phyloP scores from a whole-genome alignment of 495 filamentous ascomycete genomes.

The Gamarada debralockiae region DNA sequence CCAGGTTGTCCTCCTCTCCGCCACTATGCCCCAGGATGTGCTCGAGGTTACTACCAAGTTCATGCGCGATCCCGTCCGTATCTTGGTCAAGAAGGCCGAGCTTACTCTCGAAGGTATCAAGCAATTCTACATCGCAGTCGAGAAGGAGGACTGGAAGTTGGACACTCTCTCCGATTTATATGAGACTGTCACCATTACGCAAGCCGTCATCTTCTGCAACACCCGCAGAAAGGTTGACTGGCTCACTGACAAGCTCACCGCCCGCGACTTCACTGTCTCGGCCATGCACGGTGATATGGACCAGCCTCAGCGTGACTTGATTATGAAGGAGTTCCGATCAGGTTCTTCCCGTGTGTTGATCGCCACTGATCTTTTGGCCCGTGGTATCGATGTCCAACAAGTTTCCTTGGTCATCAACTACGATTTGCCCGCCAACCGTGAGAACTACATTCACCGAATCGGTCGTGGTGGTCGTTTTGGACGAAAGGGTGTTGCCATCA shows the following conservation, averaged over 20 bases:
- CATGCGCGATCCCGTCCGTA: conserved; percentile 98
- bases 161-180: conserved; percentile 98
- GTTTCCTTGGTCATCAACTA: conserved; percentile 99
- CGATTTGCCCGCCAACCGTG: conserved; percentile 95
- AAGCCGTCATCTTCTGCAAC: conserved; percentile 99
- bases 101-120: conserved; percentile 99
- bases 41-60: conserved; percentile 99
- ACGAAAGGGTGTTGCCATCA: conserved; percentile 99
- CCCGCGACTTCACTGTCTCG: conserved; percentile 97
- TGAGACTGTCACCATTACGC: conserved; percentile 98
- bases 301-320: conserved; percentile 92
- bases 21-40: conserved; percentile 97
- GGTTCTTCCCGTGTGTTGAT: conserved; percentile 97
- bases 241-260: conserved; percentile 98
- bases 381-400: conserved; percentile 99
- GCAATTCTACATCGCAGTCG: conserved; percentile 99
- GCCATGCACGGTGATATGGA: conserved; percentile 99
- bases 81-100: conserved; percentile 99
- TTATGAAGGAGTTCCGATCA: conserved; percentile 99
- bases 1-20: conserved; percentile 95
- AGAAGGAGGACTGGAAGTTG: conserved; percentile 99
- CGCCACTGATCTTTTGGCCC: conserved; percentile 93
- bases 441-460: conserved; percentile 99
- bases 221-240: conserved; percentile 99
- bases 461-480: conserved; percentile 98